Conservation (phyloP, 2,329 filamentous ascomycete genomes). For the Trichoderma pleuroti region DNA sequence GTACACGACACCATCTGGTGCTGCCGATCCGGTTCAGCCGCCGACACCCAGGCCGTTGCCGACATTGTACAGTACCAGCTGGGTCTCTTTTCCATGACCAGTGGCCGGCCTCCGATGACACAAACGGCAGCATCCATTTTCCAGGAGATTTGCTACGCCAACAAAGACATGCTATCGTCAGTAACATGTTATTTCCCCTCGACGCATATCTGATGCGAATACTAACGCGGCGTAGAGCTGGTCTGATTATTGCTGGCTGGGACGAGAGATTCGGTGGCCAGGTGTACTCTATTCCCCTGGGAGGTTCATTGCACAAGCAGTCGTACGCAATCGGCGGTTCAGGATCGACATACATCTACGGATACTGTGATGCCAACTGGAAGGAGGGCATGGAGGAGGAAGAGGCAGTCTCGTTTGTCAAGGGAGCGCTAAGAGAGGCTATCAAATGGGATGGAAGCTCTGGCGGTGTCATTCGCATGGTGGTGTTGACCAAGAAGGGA, state of each 20-base stretch:
- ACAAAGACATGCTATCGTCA: constrained; percentile 90
- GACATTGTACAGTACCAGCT: constrained; percentile 98
- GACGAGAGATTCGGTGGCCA: constrained; percentile 93
- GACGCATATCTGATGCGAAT: neutral
- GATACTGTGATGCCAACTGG: constrained; percentile 97
- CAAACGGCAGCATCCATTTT: constrained; percentile 94
- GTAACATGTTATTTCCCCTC: constrained; percentile 29
- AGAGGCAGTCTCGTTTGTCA: constrained; percentile 89
- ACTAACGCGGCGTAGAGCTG: constrained; percentile 60
- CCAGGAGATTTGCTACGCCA: constrained; percentile 96
- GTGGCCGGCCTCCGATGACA: constrained; percentile 86
- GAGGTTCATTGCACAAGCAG: constrained; percentile 96
- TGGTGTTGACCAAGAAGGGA: constrained; percentile 85
- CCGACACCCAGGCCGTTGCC: constrained; percentile 95
- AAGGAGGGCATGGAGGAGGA: constrained; percentile 88
- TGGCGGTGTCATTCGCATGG: constrained; percentile 96
- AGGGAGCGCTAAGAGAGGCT: constrained; percentile 83
- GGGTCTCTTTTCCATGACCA: constrained; percentile 84
- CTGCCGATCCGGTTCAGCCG: constrained; percentile 94
- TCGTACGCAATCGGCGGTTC: constrained; percentile 93
- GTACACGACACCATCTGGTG: constrained; percentile 99
- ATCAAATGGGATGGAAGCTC: constrained; percentile 99
- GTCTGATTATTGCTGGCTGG: constrained; percentile 98
- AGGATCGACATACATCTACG: constrained; percentile 98
- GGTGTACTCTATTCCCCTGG: constrained; percentile 94